Conservation (phyloP, 1,284 basidiomycete genomes). For the Trametes versicolor region DNA sequence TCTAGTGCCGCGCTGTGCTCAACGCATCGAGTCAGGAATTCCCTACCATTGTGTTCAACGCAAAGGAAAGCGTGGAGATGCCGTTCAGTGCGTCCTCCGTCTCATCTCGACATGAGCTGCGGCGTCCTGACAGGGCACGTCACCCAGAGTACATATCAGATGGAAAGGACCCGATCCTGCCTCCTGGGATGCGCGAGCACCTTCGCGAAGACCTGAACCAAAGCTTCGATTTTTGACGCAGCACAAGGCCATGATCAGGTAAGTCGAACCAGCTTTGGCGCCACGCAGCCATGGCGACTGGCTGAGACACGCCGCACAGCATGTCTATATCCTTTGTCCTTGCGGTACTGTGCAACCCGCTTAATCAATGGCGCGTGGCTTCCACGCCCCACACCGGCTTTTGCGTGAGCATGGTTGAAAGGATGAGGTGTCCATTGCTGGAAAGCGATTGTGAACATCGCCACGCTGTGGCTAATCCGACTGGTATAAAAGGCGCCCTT, state of each 20-base stretch:
- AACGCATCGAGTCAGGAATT: slow-evolving; percentile 68
- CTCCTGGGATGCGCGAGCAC: slow-evolving; percentile 89
- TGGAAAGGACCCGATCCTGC: slow-evolving; percentile 73
- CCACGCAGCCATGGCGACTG: not conserved
- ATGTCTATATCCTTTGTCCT: not conserved
- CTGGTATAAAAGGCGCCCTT: not conserved
- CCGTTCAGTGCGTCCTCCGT: slow-evolving; percentile 77
- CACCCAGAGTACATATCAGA: slow-evolving; percentile 68
- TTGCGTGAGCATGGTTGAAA: not conserved
- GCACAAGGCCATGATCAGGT: not conserved
- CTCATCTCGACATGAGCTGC: not conserved
- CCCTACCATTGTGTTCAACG: slow-evolving; percentile 88
- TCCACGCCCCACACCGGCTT: not conserved
- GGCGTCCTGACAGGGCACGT: slow-evolving; percentile 17
- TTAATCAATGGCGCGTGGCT: not conserved
- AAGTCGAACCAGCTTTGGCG: not conserved
- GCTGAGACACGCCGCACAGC: not conserved
- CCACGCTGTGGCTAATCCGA: not conserved
- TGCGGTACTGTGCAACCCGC: not conserved
- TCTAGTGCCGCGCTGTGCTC: slow-evolving; percentile 31
- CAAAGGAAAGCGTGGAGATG: slow-evolving; percentile 92
- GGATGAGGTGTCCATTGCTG: not conserved
- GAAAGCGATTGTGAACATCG: not conserved
- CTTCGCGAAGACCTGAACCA: slow-evolving; percentile 88
- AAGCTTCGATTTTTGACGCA: slow-evolving; percentile 78